A percentile compares a stretch with the other conserved stretches of the same genome.
These are phyloP conservation scores for Aspergillus melleus DNA, from an alignment of 2,329 filamentous ascomycete genomes.

Conservation along the genomic window DNA sequence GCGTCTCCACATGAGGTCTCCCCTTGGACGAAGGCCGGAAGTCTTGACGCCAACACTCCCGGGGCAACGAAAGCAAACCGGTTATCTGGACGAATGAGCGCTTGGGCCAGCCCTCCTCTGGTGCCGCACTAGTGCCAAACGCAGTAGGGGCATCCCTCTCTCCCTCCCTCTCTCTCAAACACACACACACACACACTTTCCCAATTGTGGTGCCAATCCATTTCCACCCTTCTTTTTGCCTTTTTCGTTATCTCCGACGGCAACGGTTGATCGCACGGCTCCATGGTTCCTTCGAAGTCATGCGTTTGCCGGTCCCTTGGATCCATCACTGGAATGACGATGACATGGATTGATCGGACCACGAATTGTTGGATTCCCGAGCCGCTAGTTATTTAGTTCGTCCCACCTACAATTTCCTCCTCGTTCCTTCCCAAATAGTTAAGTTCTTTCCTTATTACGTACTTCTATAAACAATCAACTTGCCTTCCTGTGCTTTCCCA, in stretches of 20 bases:
- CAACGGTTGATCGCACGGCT: background rate
- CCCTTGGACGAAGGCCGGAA: background rate
- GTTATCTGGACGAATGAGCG: conserved; percentile 2
- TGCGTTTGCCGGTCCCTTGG: conserved; percentile 8
- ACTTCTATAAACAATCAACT: background rate
- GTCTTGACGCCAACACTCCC: conserved; percentile 20
- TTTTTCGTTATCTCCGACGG: background rate
- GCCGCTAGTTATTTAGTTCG: background rate
- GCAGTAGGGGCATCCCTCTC: conserved; percentile 2
- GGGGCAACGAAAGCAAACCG: conserved; percentile 4
- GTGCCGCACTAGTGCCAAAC: background rate
- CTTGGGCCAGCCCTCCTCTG: background rate
- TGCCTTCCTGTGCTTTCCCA: background rate
- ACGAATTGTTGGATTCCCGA: background rate
- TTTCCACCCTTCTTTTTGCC: too few species aligned
- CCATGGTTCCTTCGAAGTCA: conserved; percentile 13
- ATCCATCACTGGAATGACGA: background rate
- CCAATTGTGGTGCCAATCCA: background rate
- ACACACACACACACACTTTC: background rate
- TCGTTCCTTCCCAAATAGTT: too few species aligned
- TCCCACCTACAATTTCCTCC: too few species aligned
- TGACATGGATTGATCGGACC: background rate
- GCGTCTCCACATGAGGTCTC: conserved; percentile 3
- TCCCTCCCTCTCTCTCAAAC: background rate
- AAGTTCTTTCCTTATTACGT: too few species aligned